Conservation (phyloP, 2,329 filamentous ascomycete species). For the Aspergillus phoenicis region DNA sequence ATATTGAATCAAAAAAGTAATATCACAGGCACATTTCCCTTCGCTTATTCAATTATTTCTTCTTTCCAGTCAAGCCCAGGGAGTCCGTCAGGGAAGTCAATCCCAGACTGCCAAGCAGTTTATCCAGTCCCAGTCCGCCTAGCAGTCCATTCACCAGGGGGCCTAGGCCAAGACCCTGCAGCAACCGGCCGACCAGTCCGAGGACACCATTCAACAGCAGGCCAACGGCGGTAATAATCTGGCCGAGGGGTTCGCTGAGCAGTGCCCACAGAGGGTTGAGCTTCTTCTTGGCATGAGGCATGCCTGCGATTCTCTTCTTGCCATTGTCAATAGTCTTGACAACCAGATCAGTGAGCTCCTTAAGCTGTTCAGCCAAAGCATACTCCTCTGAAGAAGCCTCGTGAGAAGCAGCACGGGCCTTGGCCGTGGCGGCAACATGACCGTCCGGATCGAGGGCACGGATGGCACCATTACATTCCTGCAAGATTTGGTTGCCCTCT, state of each 20-base stretch:
- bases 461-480: constrained; percentile 83
- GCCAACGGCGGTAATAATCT: constrained; percentile 88
- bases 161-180: constrained; percentile 80
- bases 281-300: constrained; percentile 94
- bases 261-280: constrained; percentile 87
- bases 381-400: constrained; percentile 84
- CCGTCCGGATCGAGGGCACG: constrained; percentile 88
- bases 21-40: background rate
- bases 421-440: constrained; percentile 79
- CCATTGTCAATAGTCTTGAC: constrained; percentile 82
- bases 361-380: constrained; percentile 78
- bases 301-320: constrained; percentile 84
- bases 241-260: constrained; percentile 74
- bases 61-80: constrained; percentile 51
- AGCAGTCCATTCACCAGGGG: constrained; percentile 78
- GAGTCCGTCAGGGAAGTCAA: constrained; percentile 52
- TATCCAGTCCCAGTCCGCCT: constrained; percentile 68
- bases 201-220: constrained; percentile 80
- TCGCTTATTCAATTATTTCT: constrained; percentile 35
- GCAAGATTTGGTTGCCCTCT: constrained; percentile 77
- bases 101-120: constrained; percentile 52
- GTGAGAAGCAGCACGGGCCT: constrained; percentile 72
- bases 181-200: constrained; percentile 77
- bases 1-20: background rate
- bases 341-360: constrained; percentile 79